These are phyloP conservation scores for Xerocomus spinulosus DNA, from an alignment of 768 basidiomycete species.

Conservation along the genomic window DNA sequence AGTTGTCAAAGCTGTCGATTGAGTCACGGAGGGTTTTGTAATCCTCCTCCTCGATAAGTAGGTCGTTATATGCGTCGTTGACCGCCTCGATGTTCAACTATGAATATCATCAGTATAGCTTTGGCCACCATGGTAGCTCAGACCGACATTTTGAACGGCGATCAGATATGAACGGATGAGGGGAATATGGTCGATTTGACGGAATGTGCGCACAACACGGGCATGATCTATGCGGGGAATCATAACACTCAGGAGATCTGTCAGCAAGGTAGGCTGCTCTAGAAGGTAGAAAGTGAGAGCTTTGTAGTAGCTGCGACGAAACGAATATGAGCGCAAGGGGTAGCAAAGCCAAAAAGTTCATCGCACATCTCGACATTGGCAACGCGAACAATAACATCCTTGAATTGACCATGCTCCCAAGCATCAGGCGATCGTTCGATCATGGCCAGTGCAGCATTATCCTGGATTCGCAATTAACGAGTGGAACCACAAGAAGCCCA, in stretches of 20 bases:
- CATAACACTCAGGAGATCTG: slow-evolving; percentile 87
- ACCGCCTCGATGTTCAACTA: slow-evolving; percentile 95
- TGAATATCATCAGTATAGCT: slow-evolving; percentile 2
- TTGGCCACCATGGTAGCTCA: background rate
- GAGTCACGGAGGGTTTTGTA: slow-evolving; percentile 97
- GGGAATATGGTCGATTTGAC: slow-evolving; percentile 91
- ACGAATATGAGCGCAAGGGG: slow-evolving; percentile 3
- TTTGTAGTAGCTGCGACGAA: slow-evolving; percentile 76
- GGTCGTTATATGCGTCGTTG: slow-evolving; percentile 95
- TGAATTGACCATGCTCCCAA: slow-evolving; percentile 99
- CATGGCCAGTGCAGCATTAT: slow-evolving; percentile 97
- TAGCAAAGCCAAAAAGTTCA: background rate
- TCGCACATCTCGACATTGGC: slow-evolving; percentile 95
- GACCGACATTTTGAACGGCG: slow-evolving; percentile 84
- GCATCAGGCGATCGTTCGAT: slow-evolving; percentile 97
- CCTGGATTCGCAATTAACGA: slow-evolving; percentile 40
- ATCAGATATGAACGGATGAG: slow-evolving; percentile 95
- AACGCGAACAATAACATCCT: slow-evolving; percentile 93
- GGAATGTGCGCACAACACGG: slow-evolving; percentile 94
- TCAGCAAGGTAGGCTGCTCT: slow-evolving; percentile 89
- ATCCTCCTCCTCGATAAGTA: slow-evolving; percentile 99
- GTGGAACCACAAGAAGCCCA: background rate
- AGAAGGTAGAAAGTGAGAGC: slow-evolving; percentile 90
- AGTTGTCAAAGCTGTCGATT: slow-evolving; percentile 98
- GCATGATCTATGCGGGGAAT: slow-evolving; percentile 93